Conservation (phyloP, 495 filamentous ascomycete species). For the Pseudoneurospora amorphoporcata region DNA sequence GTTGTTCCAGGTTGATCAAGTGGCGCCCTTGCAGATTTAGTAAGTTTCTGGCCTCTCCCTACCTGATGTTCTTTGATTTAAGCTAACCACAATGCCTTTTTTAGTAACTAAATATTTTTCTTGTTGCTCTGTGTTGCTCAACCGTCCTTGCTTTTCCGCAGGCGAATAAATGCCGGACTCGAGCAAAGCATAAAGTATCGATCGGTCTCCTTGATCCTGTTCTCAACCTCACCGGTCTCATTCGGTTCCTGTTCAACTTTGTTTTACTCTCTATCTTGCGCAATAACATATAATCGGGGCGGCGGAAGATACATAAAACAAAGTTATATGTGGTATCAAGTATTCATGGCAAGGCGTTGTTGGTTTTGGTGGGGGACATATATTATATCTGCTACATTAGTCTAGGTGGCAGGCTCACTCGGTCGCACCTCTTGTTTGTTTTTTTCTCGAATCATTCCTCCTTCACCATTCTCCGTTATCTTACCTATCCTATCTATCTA, state of each 20-base stretch:
- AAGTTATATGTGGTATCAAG: neutral
- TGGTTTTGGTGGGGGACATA: neutral
- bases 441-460: neutral
- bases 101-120: neutral
- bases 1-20: constrained; percentile 91
- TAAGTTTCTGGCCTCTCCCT: constrained; percentile 39
- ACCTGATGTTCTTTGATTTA: too few relatives aligned
- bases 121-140: neutral
- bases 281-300: neutral
- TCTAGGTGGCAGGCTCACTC: too few relatives aligned
- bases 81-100: neutral
- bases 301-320: neutral
- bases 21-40: constrained; percentile 97
- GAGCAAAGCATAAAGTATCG: neutral
- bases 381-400: neutral
- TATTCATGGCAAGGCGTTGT: neutral
- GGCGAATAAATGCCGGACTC: neutral
- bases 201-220: neutral
- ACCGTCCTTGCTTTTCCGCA: neutral
- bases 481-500: neutral
- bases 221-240: neutral
- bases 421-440: neutral
- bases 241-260: neutral
- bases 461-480: too few relatives aligned
- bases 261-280: neutral